Evolutionary conservation across 768 basidiomycete species (phyloP), one percentile per base, ranked within the genome.

Genomic region (Austroboletus festivus): DNA sequence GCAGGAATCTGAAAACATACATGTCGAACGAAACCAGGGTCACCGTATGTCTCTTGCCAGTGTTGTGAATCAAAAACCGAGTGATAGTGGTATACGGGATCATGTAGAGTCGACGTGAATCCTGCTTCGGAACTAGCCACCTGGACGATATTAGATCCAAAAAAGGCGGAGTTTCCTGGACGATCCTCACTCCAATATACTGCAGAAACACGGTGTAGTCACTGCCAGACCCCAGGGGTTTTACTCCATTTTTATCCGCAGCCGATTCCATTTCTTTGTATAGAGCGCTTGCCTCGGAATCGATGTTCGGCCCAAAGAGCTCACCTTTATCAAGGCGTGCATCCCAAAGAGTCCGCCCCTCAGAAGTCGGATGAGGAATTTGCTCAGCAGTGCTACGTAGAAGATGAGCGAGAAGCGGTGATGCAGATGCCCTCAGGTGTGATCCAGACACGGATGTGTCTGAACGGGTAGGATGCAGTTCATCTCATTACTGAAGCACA

Each of bases 131-230:
- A 55, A 48, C 71, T 72, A 21, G 73, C 57, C 18, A 70, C 59
- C 71, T 71, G 11, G 49, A 23, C 23, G 20, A 28, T 19, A 23
- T 56, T 10, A 53, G 48, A 38, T 39, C 28, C 31, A 53, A 26
- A 35, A 7, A 43, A 24, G 19, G n/a, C n/a, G n/a, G n/a, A n/a
- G 10, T 13, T 19, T 24, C 28, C 21, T 16, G 16, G 26, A 49
- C 20, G 31, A 24, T 26, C 9, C 80, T 68, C 46, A 87, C 78
- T 2, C 86, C 86, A 44, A 83, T 73, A 35, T 83, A 74, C 65
- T 97, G 91, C 58, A 98, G 69, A 72, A 97, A 96, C 10, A 91
- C 86, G 0, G 94, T 96, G 56, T 78, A 97, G 67, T 97, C 95
- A 49, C 89, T 91, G 21, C 91, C 91, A 44, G 85, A 88, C 34